Conservation (phyloP, 192 early-diverging fungal genomes). For the Entrophospora sp. region DNA sequence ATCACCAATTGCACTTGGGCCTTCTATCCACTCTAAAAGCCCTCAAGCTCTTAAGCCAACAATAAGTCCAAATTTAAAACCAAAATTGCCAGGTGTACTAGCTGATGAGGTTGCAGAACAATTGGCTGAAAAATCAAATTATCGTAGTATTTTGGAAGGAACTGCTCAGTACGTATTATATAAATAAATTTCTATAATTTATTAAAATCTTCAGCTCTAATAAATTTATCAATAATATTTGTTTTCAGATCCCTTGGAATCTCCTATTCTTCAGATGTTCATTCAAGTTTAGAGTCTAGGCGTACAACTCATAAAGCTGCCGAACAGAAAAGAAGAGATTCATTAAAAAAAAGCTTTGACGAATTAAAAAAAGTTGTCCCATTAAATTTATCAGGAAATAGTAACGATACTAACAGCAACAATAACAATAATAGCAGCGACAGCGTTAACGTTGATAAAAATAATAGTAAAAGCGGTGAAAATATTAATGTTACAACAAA, state of each 20-base stretch:
- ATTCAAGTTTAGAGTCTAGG: constrained; percentile 69
- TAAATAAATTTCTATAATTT: background rate
- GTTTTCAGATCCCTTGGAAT: constrained; percentile 55
- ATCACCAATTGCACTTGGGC: constrained; percentile 21
- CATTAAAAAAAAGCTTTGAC: constrained; percentile 86
- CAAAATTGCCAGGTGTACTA: constrained; percentile 29
- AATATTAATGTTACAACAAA: background rate
- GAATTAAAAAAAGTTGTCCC: constrained; percentile 61
- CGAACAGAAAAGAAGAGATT: constrained; percentile 93
- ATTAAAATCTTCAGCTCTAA: background rate
- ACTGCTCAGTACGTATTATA: constrained; percentile 60
- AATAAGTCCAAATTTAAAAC: constrained; percentile 39
- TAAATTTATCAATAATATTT: background rate
- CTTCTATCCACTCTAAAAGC: constrained; percentile 21
- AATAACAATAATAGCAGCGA: background rate
- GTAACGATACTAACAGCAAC: background rate
- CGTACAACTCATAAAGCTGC: constrained; percentile 91
- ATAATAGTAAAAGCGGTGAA: background rate
- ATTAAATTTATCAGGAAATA: background rate
- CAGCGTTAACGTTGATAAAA: background rate
- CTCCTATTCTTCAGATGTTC: constrained; percentile 63
- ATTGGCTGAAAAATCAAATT: constrained; percentile 55
- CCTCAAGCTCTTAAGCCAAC: constrained; percentile 24
- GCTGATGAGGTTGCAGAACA: constrained; percentile 31
- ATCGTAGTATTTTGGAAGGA: constrained; percentile 82